Conservation (phyloP, 1,139 yeast genomes). For the Candida pseudocylindracea region DNA sequence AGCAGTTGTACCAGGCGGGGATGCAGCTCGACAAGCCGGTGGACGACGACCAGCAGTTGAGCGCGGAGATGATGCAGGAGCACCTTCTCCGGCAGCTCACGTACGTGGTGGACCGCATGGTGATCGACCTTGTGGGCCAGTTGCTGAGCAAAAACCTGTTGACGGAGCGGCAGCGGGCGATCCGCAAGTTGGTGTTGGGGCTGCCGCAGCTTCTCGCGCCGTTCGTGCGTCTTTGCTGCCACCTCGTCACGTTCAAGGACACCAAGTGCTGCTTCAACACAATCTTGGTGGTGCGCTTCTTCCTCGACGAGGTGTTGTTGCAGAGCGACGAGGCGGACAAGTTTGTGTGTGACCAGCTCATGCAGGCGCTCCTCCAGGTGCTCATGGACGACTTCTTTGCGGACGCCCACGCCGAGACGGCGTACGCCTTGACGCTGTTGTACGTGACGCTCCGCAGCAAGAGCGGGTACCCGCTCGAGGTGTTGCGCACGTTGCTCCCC, state of each 20-base stretch:
- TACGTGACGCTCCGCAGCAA: constrained; percentile 54
- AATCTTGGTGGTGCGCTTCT: constrained; percentile 53
- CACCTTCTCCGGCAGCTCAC: constrained; percentile 83
- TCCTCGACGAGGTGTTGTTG: constrained; percentile 37
- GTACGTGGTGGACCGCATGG: constrained; percentile 73
- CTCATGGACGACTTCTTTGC: constrained; percentile 57
- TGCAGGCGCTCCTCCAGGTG: constrained; percentile 25
- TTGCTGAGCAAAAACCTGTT: constrained; percentile 16
- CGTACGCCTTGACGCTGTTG: constrained; percentile 61
- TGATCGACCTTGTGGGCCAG: constrained; percentile 82
- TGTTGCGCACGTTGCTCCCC: constrained; percentile 21
- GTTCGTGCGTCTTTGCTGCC: constrained; percentile 51
- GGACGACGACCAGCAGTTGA: constrained; percentile 61
- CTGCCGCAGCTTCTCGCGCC: constrained; percentile 58
- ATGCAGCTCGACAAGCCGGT: constrained; percentile 36
- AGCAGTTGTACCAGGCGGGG: constrained; percentile 44
- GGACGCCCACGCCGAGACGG: constrained; percentile 83
- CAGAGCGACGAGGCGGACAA: constrained; percentile 62
- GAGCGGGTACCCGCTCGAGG: constrained; percentile 28
- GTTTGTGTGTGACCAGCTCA: constrained; percentile 38
- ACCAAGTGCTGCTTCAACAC: constrained; percentile 87
- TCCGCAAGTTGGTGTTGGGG: constrained; percentile 41
- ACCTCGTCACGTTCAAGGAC: constrained; percentile 64
- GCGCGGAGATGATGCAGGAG: constrained; percentile 98
- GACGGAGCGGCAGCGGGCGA: constrained; percentile 36